Evolutionary conservation across 176 grass and related monocot species (phyloP).

Genomic region (Themeda triandra): DNA sequence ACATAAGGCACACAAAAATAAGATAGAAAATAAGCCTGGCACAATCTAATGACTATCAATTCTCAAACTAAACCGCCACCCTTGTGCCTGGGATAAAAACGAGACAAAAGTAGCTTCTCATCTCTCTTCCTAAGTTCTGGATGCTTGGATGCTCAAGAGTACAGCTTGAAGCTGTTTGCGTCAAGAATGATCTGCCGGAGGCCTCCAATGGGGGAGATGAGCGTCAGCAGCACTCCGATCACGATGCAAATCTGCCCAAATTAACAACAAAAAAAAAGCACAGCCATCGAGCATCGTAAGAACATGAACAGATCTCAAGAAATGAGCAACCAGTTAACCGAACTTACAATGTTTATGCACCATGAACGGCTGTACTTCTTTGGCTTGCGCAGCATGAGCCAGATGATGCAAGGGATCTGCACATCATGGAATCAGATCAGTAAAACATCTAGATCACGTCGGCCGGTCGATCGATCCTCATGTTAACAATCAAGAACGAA

Average conservation of each 20-base stretch:
- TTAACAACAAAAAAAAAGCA: background rate
- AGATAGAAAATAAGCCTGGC: no score
- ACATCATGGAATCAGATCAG: background rate
- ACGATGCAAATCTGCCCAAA: constrained; percentile 36
- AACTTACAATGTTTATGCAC: constrained; percentile 32
- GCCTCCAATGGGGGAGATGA: constrained; percentile 49
- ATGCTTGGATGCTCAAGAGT: background rate
- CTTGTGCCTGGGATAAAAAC: no score
- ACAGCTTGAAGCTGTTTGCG: constrained; percentile 14
- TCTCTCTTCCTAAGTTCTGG: background rate
- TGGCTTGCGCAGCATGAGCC: constrained; percentile 54
- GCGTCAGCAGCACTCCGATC: constrained; percentile 51
- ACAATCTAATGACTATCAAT: no score
- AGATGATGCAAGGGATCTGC: constrained; percentile 63
- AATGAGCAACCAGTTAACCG: background rate
- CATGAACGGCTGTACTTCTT: constrained; percentile 39
- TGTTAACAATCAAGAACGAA: background rate
- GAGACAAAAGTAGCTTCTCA: background rate
- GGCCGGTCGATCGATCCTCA: no score
- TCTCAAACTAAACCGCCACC: no score
- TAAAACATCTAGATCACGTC: background rate
- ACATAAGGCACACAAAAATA: no score
- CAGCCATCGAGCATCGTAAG: background rate
- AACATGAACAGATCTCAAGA: background rate
- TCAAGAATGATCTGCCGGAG: constrained; percentile 37